Base-by-base conservation (phyloP, 2,329 filamentous ascomycete genomes). In the Fusarium longipes region DNA sequence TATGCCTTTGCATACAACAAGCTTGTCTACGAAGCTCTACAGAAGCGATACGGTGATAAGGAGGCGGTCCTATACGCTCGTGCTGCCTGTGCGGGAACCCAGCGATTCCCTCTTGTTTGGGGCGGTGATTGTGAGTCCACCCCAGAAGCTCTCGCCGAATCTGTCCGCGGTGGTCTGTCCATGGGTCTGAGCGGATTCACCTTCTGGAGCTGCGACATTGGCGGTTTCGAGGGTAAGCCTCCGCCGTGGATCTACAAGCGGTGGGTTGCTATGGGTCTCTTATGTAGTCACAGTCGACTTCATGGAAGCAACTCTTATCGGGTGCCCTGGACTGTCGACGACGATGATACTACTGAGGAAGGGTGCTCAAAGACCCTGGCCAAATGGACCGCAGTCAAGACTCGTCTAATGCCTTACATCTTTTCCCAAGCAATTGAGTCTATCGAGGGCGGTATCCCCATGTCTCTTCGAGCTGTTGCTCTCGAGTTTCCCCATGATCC, bases 51-150 rank as follows among this genome's bases (percentile, higher is more conserved):
- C 68, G 84, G 79, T 65, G 78, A 69, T 71, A 82, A 75, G 71
- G 84, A 88, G 63, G 86, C 90, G 38, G 83, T 92, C 2, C 78
- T 85, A 14, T 93, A 92, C 73, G 89, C 90, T 2, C 84, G 91
- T 25, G 82, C 87, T 36, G 89, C 90, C 18, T 87, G 86, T 54
- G 89, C 90, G 4, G 91, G 91, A 7, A 86, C 86, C 2, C 90
- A 93, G 77, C 82, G 86, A 7, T 92, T 91, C 75, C 90, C 90
- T 1, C 81, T 91, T 4, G 85, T 87, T 47, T 92, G 90, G 91
- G 90, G 90, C 32, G 91, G 90, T 54, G 90, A 93, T 79, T 92
- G 89, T 75, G 90, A 93, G 77, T 90, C 86, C 29, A 92, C 90
- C 1, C 87, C 89, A 42, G 89, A 91, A 72, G 90, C 89, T 17